Evolutionary conservation across 73 alveolate species (phyloP).

Genomic region (Tetrahymena borealis): DNA sequence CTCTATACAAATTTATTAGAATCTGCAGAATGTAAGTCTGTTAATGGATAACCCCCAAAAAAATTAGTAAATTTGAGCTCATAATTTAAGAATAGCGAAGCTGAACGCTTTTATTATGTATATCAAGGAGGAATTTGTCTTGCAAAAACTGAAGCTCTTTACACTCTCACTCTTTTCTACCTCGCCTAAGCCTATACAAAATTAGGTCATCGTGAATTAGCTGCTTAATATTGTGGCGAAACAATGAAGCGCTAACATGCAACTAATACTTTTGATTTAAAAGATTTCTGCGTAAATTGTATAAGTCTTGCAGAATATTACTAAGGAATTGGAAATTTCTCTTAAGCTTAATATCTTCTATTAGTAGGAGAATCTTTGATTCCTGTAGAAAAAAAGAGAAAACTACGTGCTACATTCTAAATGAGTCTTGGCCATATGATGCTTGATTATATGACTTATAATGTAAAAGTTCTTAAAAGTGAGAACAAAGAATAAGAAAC

Average conservation of each 20-base stretch:
- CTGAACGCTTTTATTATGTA: slow-evolving; percentile 14
- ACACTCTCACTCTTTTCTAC: slow-evolving; percentile 91
- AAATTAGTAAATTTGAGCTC: neutral
- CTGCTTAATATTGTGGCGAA: slow-evolving; percentile 86
- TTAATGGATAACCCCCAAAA: neutral
- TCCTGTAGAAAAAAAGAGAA: slow-evolving; percentile 71
- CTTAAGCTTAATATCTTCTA: slow-evolving; percentile 88
- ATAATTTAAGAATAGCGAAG: neutral
- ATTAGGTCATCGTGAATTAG: slow-evolving; percentile 82
- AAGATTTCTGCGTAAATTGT: slow-evolving; percentile 91
- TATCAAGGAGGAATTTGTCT: slow-evolving; percentile 88
- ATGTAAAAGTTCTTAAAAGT: slow-evolving; percentile 18
- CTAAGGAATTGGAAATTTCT: slow-evolving; percentile 74
- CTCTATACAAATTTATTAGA: slow-evolving; percentile 50
- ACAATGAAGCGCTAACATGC: slow-evolving; percentile 90
- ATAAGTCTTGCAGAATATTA: slow-evolving; percentile 89
- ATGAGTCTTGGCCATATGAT: slow-evolving; percentile 69
- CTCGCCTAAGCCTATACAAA: slow-evolving; percentile 96
- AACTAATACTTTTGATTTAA: slow-evolving; percentile 79
- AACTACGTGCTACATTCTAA: slow-evolving; percentile 77
- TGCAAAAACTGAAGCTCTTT: slow-evolving; percentile 75
- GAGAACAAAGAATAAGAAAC: slow-evolving; percentile 6
- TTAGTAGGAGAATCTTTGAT: slow-evolving; percentile 80
- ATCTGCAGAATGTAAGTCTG: neutral
- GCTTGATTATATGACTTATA: slow-evolving; percentile 12